A percentile compares a stretch with the other conserved stretches of the same genome.
These are phyloP conservation scores for Eucalyptus sideroxylon DNA, from an alignment of 345 rosid species.

Conservation along the genomic window DNA sequence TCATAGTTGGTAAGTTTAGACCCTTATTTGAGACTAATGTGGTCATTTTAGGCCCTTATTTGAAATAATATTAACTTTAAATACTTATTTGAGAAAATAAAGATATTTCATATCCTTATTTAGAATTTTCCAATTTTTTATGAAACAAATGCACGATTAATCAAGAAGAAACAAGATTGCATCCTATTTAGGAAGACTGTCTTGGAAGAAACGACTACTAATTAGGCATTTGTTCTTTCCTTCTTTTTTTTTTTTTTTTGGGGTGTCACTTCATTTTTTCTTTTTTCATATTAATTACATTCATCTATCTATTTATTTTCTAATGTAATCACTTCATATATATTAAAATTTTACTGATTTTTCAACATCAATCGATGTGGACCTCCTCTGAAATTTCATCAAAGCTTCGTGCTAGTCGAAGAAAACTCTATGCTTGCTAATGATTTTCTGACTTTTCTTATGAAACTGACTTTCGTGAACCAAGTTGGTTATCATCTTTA, in stretches of 20 bases:
- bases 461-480: neutral
- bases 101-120: fast-evolving
- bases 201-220: neutral
- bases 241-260: neutral
- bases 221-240: neutral
- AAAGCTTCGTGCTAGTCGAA: neutral
- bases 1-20: no score
- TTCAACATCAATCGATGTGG: neutral
- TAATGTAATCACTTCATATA: neutral
- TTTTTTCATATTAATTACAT: neutral
- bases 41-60: fast-evolving
- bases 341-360: neutral
- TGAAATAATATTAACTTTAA: no score
- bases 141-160: neutral
- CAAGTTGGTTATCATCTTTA: neutral
- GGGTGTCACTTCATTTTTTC: neutral
- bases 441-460: neutral
- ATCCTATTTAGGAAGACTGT: neutral
- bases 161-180: neutral
- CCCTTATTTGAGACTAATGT: no score
- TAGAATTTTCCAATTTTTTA: neutral
- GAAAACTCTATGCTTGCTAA: neutral
- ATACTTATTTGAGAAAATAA: no score
- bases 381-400: neutral
- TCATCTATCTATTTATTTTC: neutral